Conservation (phyloP, 805 yeast species). For the Geotrichum ghanense region DNA sequence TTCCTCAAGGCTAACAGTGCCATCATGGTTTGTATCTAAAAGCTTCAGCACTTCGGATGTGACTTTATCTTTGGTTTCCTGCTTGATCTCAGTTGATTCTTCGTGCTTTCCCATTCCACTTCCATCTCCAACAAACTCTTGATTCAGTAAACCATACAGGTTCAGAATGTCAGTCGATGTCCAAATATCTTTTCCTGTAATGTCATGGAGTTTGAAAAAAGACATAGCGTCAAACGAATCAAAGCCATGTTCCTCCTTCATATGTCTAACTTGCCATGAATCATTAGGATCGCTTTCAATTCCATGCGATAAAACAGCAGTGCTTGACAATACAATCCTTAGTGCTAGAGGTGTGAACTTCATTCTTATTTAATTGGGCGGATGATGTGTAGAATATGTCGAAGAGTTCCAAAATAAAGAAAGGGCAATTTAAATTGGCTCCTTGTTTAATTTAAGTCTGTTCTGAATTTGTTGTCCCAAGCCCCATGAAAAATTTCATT, state of each 20-base stretch:
- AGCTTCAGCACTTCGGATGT: constrained; percentile 42
- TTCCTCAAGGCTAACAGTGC: constrained; percentile 52
- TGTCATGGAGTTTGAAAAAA: constrained; percentile 75
- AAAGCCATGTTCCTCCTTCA: constrained; percentile 77
- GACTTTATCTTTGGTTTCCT: constrained; percentile 42
- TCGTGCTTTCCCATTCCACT: constrained; percentile 80
- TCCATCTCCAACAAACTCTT: constrained; percentile 72
- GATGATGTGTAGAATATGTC: too few species aligned
- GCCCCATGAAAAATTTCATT: too few species aligned
- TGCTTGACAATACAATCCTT: too few species aligned
- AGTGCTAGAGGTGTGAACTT: too few species aligned
- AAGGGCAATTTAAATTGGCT: too few species aligned
- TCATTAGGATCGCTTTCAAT: constrained; percentile 1
- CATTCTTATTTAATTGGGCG: too few species aligned
- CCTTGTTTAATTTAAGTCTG: too few species aligned
- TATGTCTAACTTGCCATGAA: constrained; percentile 45
- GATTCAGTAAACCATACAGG: constrained; percentile 69
- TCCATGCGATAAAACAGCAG: constrained; percentile 1
- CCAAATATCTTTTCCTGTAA: constrained; percentile 38
- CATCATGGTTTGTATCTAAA: constrained; percentile 58
- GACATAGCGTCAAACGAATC: constrained; percentile 62
- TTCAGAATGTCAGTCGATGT: constrained; percentile 61
- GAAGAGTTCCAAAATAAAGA: too few species aligned
- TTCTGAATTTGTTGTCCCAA: too few species aligned
- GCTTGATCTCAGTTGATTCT: constrained; percentile 44